Evolutionary conservation across 176 grass and related monocot species (phyloP).

Genomic region (Carex myosuroides): DNA sequence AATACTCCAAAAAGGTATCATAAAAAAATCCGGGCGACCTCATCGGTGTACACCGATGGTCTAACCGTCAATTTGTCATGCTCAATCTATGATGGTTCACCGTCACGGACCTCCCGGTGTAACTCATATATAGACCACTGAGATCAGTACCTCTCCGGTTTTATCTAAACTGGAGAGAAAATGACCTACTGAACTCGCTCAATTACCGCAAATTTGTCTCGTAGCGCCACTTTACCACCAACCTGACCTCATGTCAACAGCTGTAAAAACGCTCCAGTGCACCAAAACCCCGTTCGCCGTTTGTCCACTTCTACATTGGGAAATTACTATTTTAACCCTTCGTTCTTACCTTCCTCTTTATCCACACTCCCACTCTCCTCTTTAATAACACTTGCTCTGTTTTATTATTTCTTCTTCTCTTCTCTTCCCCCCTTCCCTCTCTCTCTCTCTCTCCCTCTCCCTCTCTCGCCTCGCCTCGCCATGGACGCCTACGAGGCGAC

Average conservation of each 20-base stretch:
- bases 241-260: slow-evolving; percentile 11
- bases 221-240: not conserved
- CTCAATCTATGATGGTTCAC: not conserved
- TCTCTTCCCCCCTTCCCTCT: not conserved
- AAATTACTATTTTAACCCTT: not conserved
- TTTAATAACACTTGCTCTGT: slow-evolving; percentile 18
- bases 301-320: not conserved
- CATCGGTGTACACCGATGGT: not conserved
- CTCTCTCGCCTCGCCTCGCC: not conserved
- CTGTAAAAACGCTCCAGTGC: slow-evolving; percentile 19
- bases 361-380: slow-evolving; percentile 15
- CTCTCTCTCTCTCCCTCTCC: not conserved
- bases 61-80: too few species aligned
- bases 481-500: slow-evolving; percentile 75
- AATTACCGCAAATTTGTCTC: slow-evolving; percentile 14
- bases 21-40: not conserved
- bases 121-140: not conserved
- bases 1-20: not conserved
- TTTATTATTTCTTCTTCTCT: slow-evolving; percentile 15
- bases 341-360: slow-evolving; percentile 7
- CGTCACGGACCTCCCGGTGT: not conserved
- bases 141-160: not conserved
- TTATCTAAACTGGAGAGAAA: not conserved
- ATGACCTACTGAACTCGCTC: not conserved
- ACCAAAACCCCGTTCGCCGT: not conserved